Conservation (phyloP, 1,284 basidiomycete species). For the Pseudozyma hubeiensis region DNA sequence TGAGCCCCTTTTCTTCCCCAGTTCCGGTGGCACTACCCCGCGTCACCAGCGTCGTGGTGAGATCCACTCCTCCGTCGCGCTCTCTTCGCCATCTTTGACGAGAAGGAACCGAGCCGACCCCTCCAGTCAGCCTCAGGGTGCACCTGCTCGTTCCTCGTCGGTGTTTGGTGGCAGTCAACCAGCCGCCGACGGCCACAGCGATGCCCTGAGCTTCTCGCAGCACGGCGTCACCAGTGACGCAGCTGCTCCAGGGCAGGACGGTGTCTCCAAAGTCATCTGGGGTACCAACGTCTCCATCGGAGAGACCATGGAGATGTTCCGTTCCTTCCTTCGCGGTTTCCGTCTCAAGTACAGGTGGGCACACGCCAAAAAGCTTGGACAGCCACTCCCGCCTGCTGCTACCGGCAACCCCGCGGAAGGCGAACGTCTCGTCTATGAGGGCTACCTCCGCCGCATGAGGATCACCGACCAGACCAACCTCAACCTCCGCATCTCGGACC, state of each 20-base stretch:
- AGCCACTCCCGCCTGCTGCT: conserved; percentile 66
- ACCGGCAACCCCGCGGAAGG: conserved; percentile 54
- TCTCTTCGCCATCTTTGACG: conserved; percentile 54
- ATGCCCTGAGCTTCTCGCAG: conserved; percentile 68
- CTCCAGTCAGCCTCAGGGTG: conserved; percentile 17
- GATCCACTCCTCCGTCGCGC: conserved; percentile 59
- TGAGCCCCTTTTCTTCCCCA: conserved; percentile 66
- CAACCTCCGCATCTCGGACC: conserved; percentile 88
- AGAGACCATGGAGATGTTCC: conserved; percentile 90
- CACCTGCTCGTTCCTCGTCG: conserved; percentile 76
- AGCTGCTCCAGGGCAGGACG: conserved; percentile 69
- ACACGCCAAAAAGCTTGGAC: conserved; percentile 78
- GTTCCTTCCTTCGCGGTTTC: conserved; percentile 88
- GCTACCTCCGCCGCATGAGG: conserved; percentile 86
- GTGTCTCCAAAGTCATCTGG: conserved; percentile 87
- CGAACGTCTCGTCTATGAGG: conserved; percentile 76
- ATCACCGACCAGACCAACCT: conserved; percentile 86
- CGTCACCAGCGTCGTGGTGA: conserved; percentile 62
- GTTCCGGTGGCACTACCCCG: conserved; percentile 61
- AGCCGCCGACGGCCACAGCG: conserved; percentile 74
- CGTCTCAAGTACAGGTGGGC: conserved; percentile 89
- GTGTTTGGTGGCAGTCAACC: conserved; percentile 81
- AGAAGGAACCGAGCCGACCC: conserved; percentile 20
- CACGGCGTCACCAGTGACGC: conserved; percentile 47
- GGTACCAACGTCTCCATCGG: conserved; percentile 91